Percentiles rank a stretch among this genome's conserved stretches.
phyloP scores from a whole-genome alignment of 2,329 filamentous ascomycete genomes.

The Phoma sp. region DNA sequence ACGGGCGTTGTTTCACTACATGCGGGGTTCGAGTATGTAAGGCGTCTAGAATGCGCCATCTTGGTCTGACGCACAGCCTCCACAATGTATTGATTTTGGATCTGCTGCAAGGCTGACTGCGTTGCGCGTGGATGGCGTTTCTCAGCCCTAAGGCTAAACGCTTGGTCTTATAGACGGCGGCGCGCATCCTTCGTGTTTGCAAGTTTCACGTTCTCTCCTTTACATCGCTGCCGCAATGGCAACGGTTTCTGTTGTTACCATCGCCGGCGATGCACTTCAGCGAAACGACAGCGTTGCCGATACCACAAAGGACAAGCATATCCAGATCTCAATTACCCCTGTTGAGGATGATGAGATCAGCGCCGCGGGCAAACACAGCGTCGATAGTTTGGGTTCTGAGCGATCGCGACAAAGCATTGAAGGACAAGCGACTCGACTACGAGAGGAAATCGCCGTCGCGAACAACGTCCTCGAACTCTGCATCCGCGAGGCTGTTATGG shows the following conservation, averaged over 20 bases:
- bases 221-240: constrained; percentile 14
- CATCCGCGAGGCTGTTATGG: constrained; percentile 15
- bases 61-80: constrained; percentile 12
- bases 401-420: constrained; percentile 11
- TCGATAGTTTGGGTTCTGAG: constrained; percentile 10
- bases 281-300: constrained; percentile 14
- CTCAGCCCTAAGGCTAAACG: constrained; percentile 21
- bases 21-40: constrained; percentile 8
- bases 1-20: background rate
- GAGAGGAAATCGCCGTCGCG: constrained; percentile 10
- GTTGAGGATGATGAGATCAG: constrained; percentile 16
- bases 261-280: constrained; percentile 18
- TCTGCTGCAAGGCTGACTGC: constrained; percentile 19
- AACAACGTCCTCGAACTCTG: constrained; percentile 17
- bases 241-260: constrained; percentile 12
- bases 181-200: constrained; percentile 7
- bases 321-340: constrained; percentile 12
- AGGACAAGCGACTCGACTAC: constrained; percentile 7
- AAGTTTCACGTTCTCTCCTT: constrained; percentile 11
- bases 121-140: constrained; percentile 17
- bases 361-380: constrained; percentile 10
- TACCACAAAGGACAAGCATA: constrained; percentile 12
- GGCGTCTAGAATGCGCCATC: background rate
- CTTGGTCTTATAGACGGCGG: constrained; percentile 16
- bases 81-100: constrained; percentile 14